Conservation (phyloP, 169 alveolate genomes). For the Plasmodium sp. region DNA sequence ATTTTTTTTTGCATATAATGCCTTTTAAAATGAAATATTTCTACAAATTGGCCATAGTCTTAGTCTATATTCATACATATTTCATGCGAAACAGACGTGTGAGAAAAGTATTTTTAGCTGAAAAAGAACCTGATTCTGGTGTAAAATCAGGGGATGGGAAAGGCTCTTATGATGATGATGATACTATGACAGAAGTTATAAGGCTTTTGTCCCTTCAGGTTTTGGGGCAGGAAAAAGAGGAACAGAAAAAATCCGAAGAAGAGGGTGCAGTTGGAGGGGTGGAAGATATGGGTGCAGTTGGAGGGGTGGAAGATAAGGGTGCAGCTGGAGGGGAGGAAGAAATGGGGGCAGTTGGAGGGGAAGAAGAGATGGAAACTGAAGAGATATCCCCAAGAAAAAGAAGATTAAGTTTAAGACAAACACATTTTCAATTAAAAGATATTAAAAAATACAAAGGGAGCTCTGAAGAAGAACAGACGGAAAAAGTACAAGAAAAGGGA, state of each 20-base stretch:
- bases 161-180: not conserved
- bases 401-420: not conserved
- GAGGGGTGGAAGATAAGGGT: not conserved
- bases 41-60: not conserved
- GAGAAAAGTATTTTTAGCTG: conserved; percentile 17
- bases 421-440: not conserved
- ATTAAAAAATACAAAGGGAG: not conserved
- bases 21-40: conserved; percentile 9
- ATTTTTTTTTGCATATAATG: not conserved
- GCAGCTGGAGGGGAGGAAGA: not conserved
- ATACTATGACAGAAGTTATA: not conserved
- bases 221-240: not conserved
- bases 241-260: not conserved
- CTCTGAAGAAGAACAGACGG: not conserved
- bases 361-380: not conserved
- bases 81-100: not conserved
- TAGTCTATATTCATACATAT: not conserved
- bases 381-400: not conserved
- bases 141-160: not conserved
- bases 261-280: not conserved
- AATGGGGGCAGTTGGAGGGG: not conserved
- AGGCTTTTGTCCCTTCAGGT: not conserved
- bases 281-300: not conserved
- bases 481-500: not conserved
- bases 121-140: conserved; percentile 6